Evolutionary conservation across 768 basidiomycete species (phyloP).

Genomic region (Panaeolus cyanescens): DNA sequence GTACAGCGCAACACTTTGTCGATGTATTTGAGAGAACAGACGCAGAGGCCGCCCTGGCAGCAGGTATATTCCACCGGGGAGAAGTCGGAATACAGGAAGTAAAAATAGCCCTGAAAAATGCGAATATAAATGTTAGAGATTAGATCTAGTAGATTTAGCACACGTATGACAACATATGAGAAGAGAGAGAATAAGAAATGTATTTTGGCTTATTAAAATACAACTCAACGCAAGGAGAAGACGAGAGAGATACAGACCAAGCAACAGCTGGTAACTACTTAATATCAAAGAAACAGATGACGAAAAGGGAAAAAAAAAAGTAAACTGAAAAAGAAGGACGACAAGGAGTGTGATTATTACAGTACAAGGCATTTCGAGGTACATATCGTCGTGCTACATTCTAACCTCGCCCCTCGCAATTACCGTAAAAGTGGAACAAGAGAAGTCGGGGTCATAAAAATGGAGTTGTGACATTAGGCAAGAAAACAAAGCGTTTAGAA

Average conservation of each 20-base stretch:
- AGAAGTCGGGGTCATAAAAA: not conserved
- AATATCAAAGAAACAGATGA: not conserved
- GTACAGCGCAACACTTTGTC: constrained; percentile 79
- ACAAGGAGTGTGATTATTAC: not conserved
- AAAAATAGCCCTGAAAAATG: constrained; percentile 55
- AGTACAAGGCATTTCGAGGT: not conserved
- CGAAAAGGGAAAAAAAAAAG: constrained; percentile 2
- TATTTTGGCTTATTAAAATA: constrained; percentile 4
- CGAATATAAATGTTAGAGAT: constrained; percentile 50
- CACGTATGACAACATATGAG: constrained; percentile 23
- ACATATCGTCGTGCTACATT: not conserved
- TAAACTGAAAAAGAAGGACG: not conserved
- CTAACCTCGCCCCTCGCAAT: not conserved
- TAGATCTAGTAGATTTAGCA: constrained; percentile 1
- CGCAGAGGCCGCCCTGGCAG: constrained; percentile 92
- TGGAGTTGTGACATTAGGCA: not conserved
- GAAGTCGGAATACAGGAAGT: constrained; percentile 86
- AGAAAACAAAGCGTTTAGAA: not conserved
- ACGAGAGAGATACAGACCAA: constrained; percentile 14
- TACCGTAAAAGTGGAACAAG: not conserved
- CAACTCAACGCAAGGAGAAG: constrained; percentile 10
- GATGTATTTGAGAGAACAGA: constrained; percentile 79
- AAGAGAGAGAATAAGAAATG: not conserved
- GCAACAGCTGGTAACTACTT: constrained; percentile 2
- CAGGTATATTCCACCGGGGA: constrained; percentile 93